phyloP scores from a whole-genome alignment of 2,329 filamentous ascomycete species.

The Rugonectria rugulosa region DNA sequence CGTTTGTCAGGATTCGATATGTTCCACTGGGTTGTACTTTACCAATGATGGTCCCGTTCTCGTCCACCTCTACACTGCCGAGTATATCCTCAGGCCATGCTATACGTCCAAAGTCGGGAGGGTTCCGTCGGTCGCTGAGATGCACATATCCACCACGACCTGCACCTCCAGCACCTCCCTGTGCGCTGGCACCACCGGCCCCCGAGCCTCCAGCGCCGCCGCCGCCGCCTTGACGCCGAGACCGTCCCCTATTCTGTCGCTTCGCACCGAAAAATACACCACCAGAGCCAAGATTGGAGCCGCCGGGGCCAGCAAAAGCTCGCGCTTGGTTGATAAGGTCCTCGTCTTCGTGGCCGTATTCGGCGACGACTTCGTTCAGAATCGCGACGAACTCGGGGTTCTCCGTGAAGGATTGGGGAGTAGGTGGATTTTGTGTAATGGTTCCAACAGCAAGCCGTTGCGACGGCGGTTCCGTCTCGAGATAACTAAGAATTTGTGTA shows the following conservation, averaged over 20 bases:
- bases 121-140: slow-evolving; percentile 69
- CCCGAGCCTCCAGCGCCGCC: slow-evolving; percentile 54
- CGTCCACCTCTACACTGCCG: slow-evolving; percentile 71
- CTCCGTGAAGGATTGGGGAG: slow-evolving; percentile 64
- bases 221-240: slow-evolving; percentile 46
- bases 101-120: slow-evolving; percentile 72
- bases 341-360: slow-evolving; percentile 65
- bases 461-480: slow-evolving; percentile 64
- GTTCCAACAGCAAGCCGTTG: slow-evolving; percentile 65
- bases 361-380: slow-evolving; percentile 62
- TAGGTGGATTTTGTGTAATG: slow-evolving; percentile 65
- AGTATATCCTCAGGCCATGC: slow-evolving; percentile 76
- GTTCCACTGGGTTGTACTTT: slow-evolving; percentile 67
- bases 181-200: slow-evolving; percentile 63
- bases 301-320: slow-evolving; percentile 66
- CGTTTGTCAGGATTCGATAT: slow-evolving; percentile 69
- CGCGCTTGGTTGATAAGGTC: slow-evolving; percentile 63
- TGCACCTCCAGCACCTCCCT: slow-evolving; percentile 67
- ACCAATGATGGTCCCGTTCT: slow-evolving; percentile 63
- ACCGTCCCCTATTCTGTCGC: slow-evolving; percentile 43
- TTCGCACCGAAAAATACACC: slow-evolving; percentile 59
- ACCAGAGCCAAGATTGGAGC: slow-evolving; percentile 59
- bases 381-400: slow-evolving; percentile 68
- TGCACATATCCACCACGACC: slow-evolving; percentile 70
- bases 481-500: slow-evolving; percentile 64